Conservation (phyloP, 2,329 filamentous ascomycete species). For the Diplodia sapinea region DNA sequence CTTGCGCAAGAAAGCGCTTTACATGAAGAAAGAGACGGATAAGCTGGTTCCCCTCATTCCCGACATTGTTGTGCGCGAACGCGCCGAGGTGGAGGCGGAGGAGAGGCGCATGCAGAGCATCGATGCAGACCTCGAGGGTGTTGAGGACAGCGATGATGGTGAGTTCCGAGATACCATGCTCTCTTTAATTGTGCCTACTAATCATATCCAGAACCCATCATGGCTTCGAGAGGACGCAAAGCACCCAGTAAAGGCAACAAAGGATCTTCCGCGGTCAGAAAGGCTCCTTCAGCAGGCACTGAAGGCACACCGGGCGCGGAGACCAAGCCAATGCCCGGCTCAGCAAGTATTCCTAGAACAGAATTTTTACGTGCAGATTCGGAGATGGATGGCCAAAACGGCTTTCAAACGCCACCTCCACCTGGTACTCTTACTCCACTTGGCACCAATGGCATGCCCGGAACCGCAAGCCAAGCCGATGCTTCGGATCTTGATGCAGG, state of each 20-base stretch:
- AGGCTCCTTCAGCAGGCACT: constrained; percentile 72
- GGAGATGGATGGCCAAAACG: constrained; percentile 74
- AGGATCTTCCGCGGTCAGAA: constrained; percentile 67
- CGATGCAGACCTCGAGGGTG: constrained; percentile 57
- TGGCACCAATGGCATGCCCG: constrained; percentile 70
- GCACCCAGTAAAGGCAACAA: constrained; percentile 79
- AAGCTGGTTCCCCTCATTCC: constrained; percentile 95
- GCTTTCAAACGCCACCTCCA: constrained; percentile 83
- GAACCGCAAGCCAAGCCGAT: constrained; percentile 74
- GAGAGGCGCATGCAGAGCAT: constrained; percentile 77
- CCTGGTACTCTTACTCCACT: constrained; percentile 77
- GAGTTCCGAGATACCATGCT: constrained; percentile 33
- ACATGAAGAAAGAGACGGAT: constrained; percentile 97
- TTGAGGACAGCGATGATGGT: constrained; percentile 86
- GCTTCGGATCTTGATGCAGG: constrained; percentile 78
- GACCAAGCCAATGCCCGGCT: constrained; percentile 70
- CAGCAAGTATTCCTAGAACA: constrained; percentile 58
- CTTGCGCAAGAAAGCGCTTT: constrained; percentile 87
- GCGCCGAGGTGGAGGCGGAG: constrained; percentile 83
- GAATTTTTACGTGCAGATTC: constrained; percentile 69
- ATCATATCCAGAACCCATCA: constrained; percentile 69
- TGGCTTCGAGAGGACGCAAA: constrained; percentile 93
- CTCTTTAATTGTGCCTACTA: neutral
- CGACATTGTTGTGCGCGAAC: constrained; percentile 85
- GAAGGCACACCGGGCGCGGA: constrained; percentile 81